Evolutionary conservation across 306 rosid species (phyloP), one percentile per base, ranked within the genome.

Genomic region (Quercus dentata): DNA sequence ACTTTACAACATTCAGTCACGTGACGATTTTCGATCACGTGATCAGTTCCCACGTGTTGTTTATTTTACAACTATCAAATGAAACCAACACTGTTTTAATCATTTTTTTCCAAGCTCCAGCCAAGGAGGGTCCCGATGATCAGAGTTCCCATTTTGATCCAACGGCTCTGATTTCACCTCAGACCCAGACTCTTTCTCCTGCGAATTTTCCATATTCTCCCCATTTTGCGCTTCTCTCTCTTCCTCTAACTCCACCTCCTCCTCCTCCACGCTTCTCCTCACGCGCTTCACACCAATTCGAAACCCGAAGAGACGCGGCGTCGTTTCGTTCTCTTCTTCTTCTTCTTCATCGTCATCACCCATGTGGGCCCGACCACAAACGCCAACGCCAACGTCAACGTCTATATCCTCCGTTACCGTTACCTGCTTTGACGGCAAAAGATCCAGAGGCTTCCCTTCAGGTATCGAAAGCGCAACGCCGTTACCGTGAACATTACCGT

Each of bases 241-340:
- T 49, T 86, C 82, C 12, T 83, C 88, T 3, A 78, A 82, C 73
- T 82, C 83, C 11, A 62, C 83, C 46, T 79, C 92, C 18, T 67
- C 80, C 11, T 86, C 86, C 57, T 82, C 91, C 20, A 78, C 78
- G 23, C 91, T 89, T 17, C 79, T 86, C 76, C 97, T 87, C 74
- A 49, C 74, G 59, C 99, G 87, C 86, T 95, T 95, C 44, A 74
- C 67, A 12, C 96, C 98, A 75, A 95, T 91, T 2, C 97, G 89
- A 31, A 95, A 97, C 19, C 99, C 99, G 33, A 95, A 95, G 74
- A 95, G 71, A 76, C 83, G 90, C 15, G 94, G 96, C 64, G 83
- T 80, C 72, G 68, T 84, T 56, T 57, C 81, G 28, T 38, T 79
- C 28, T 57, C 58, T 12, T 63, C 71, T 10, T 38, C 57, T 30